Percentiles rank a stretch among this genome's conserved stretches.
Conservation (phyloP, 1,139 yeast species). For the Zygoascus sp. region DNA sequence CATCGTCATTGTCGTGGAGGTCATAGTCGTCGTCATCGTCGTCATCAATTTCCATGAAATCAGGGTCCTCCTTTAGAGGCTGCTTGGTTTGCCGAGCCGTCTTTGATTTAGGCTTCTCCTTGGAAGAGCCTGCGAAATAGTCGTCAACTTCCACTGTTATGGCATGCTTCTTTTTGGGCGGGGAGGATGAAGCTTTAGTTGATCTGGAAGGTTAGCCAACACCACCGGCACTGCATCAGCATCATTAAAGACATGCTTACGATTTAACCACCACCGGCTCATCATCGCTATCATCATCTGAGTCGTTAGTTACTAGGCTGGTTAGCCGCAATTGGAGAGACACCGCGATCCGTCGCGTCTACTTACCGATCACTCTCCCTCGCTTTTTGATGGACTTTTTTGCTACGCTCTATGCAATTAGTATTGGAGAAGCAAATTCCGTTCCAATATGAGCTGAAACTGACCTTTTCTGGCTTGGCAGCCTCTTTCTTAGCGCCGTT, state of each 20-base stretch:
- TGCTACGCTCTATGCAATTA: not conserved
- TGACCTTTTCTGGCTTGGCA: not conserved
- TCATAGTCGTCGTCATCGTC: not conserved
- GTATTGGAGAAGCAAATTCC: not conserved
- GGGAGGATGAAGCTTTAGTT: not conserved
- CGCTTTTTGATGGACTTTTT: not conserved
- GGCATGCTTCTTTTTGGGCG: not conserved
- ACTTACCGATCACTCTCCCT: not conserved
- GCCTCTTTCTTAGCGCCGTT: not conserved
- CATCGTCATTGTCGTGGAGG: not conserved
- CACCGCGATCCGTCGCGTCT: not conserved
- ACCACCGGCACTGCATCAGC: not conserved
- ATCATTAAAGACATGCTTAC: not conserved
- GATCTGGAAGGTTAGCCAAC: not conserved
- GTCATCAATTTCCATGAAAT: constrained; percentile 4
- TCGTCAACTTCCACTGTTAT: constrained; percentile 1
- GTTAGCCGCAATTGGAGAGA: too few species aligned
- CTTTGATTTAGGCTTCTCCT: not conserved
- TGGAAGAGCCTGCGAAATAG: not conserved
- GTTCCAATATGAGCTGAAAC: not conserved
- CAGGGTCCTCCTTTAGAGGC: not conserved
- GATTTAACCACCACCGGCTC: not conserved
- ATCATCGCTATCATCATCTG: constrained; percentile 7
- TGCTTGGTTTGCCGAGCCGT: not conserved
- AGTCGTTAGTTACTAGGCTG: not conserved